Conservation (phyloP, 306 rosid species). For the Astragalus glycyphyllos region DNA sequence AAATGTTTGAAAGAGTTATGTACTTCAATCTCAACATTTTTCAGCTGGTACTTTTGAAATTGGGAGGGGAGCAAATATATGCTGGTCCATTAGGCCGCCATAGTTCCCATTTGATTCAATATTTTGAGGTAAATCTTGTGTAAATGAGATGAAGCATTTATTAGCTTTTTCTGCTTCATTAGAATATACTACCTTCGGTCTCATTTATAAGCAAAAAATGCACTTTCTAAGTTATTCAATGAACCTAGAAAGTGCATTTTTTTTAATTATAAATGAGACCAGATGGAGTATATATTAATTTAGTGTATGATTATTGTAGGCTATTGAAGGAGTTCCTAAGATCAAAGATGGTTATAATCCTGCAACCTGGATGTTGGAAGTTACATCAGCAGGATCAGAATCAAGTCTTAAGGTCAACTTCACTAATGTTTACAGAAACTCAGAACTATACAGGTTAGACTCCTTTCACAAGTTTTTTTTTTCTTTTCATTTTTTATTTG, state of each 20-base stretch:
- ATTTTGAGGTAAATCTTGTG: constrained; percentile 71
- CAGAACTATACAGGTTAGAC: constrained; percentile 49
- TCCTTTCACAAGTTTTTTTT: constrained; percentile 10
- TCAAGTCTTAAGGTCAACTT: constrained; percentile 65
- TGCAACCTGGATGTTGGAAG: constrained; percentile 94
- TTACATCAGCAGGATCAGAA: constrained; percentile 77
- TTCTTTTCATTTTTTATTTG: not conserved
- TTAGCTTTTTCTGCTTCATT: not conserved
- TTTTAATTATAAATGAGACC: too few relatives aligned
- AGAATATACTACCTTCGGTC: not conserved
- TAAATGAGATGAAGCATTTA: constrained; percentile 24
- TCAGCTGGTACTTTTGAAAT: constrained; percentile 78
- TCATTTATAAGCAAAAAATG: too few relatives aligned
- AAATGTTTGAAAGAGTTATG: constrained; percentile 15
- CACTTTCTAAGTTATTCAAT: too few relatives aligned
- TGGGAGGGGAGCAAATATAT: constrained; percentile 86
- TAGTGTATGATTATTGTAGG: constrained; percentile 47
- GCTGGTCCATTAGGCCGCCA: constrained; percentile 79
- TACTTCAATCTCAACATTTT: constrained; percentile 18
- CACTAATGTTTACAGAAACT: constrained; percentile 52
- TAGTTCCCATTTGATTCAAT: constrained; percentile 60
- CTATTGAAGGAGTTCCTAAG: constrained; percentile 72
- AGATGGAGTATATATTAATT: not conserved
- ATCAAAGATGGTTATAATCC: constrained; percentile 82
- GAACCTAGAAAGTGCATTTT: too few relatives aligned